These are phyloP conservation scores for Pestalotiopsis sp. DNA, from an alignment of 2,329 filamentous ascomycete genomes.

Conservation along the genomic window DNA sequence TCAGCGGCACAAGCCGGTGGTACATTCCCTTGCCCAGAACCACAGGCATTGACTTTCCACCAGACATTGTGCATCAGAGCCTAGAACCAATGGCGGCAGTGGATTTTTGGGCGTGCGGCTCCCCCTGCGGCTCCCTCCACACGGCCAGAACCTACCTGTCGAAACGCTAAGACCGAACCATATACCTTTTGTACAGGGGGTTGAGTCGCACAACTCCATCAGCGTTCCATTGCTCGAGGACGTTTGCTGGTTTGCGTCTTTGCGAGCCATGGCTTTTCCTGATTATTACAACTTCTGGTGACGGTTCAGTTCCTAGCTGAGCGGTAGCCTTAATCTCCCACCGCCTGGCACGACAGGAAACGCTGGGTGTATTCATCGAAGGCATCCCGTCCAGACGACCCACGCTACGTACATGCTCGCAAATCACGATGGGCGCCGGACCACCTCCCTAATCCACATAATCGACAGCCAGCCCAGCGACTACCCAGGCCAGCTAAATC, in stretches of 20 bases:
- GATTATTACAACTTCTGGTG: not conserved
- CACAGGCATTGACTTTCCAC: not conserved
- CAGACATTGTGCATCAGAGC: not conserved
- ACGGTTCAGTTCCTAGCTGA: not conserved
- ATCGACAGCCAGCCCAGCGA: conserved; percentile 4
- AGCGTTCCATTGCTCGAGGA: not conserved
- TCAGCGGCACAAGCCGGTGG: not conserved
- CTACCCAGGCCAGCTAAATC: conserved; percentile 5
- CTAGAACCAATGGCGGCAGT: not conserved
- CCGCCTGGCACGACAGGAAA: not conserved
- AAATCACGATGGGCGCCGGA: conserved; percentile 26
- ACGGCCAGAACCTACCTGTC: not conserved
- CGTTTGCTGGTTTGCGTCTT: not conserved
- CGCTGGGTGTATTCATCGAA: not conserved
- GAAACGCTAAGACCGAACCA: not conserved
- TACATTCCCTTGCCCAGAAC: not conserved
- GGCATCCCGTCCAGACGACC: not conserved
- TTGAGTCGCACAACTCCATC: not conserved
- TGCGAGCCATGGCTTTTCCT: not conserved
- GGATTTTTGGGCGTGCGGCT: not conserved
- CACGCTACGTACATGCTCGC: not conserved
- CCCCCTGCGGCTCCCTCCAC: not conserved
- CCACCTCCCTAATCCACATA: conserved; percentile 13
- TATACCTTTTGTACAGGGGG: not conserved
- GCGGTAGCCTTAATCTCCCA: not conserved